These are phyloP conservation scores for Ascochyta viciae-villosae DNA, from an alignment of 2,329 filamentous ascomycete genomes.

Conservation along the genomic window DNA sequence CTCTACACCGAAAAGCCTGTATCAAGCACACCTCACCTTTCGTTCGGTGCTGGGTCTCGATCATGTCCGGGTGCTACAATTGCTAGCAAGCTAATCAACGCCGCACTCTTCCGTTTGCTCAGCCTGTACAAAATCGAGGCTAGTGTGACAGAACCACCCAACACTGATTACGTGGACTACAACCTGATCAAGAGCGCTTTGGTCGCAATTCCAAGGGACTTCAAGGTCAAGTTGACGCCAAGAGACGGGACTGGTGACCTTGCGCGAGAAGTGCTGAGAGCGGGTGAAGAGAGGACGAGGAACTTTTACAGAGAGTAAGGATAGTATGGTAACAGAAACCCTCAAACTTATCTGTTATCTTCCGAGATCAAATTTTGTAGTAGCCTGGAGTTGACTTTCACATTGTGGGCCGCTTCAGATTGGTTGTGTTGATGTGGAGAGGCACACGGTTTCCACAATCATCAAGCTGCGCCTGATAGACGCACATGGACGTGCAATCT, in stretches of 20 bases:
- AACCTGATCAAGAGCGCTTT: conserved; percentile 66
- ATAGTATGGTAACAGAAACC: background rate
- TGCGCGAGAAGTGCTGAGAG: conserved; percentile 51
- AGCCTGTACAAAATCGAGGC: conserved; percentile 59
- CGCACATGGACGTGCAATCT: too few relatives aligned
- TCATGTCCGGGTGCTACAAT: conserved; percentile 62
- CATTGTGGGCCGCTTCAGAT: too few relatives aligned
- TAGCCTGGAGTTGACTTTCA: too few relatives aligned
- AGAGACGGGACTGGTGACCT: conserved; percentile 50
- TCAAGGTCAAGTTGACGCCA: conserved; percentile 64
- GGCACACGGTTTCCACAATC: too few relatives aligned
- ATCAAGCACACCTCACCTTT: conserved; percentile 36
- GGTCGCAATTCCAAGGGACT: conserved; percentile 66
- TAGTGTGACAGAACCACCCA: conserved; percentile 59
- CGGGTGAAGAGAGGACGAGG: conserved; percentile 55
- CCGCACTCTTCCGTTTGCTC: conserved; percentile 59
- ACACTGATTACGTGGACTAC: conserved; percentile 69
- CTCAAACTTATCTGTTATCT: too few relatives aligned
- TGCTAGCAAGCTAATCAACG: conserved; percentile 58
- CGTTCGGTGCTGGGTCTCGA: conserved; percentile 59
- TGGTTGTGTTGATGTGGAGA: too few relatives aligned
- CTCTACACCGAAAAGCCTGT: background rate
- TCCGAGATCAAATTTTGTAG: too few relatives aligned
- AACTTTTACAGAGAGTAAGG: background rate
- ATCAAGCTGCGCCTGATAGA: too few relatives aligned